Evolutionary conservation across 257 asterid genomes (phyloP).

Genomic region (Rubia yunnanensis): DNA sequence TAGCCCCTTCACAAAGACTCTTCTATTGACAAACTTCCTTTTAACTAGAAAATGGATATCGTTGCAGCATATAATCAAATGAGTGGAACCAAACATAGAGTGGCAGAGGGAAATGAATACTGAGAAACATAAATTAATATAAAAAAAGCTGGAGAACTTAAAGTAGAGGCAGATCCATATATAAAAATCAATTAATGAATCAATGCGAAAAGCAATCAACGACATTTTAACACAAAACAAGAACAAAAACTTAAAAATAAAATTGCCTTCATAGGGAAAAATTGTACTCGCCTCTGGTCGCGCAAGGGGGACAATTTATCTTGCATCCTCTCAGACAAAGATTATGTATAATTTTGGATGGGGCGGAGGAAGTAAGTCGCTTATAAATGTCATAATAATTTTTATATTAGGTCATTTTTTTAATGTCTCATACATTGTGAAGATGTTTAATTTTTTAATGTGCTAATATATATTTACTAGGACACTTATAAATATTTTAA

Average conservation of each 20-base stretch:
- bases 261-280: neutral
- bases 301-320: constrained; percentile 43
- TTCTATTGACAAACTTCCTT: neutral
- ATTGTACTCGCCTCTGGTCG: constrained; percentile 47
- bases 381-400: too few relatives aligned
- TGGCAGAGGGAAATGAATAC: neutral
- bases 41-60: neutral
- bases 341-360: too few relatives aligned
- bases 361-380: too few relatives aligned
- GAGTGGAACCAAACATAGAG: neutral
- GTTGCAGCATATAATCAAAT: neutral
- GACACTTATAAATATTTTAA: too few relatives aligned
- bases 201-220: neutral
- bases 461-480: too few relatives aligned
- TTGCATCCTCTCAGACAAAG: constrained; percentile 75
- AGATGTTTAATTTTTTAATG: too few relatives aligned
- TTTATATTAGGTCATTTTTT: too few relatives aligned
- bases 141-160: neutral
- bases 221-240: constrained; percentile 4
- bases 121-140: constrained; percentile 1
- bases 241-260: neutral
- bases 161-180: neutral
- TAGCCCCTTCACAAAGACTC: constrained; percentile 79
- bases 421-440: too few relatives aligned
- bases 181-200: neutral